phyloP scores from a whole-genome alignment of 352 stramenopile species.

The Pythium scleroteichum region DNA sequence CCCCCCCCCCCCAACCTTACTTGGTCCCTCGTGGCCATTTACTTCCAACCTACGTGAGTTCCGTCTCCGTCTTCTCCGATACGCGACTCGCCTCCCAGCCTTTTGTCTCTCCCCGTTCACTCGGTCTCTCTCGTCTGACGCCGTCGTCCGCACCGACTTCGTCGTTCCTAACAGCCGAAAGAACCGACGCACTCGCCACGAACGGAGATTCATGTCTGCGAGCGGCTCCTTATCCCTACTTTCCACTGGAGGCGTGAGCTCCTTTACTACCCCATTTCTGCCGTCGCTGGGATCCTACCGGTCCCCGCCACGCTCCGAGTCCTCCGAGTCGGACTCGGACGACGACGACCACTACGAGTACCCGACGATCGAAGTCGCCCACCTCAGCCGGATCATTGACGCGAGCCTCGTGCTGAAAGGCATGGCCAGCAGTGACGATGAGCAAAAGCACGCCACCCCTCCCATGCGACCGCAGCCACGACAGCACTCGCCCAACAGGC shows the following conservation, averaged over 20 bases:
- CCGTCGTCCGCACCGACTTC: constrained; percentile 2
- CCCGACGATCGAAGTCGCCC: constrained; percentile 39
- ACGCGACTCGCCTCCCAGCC: constrained; percentile 9
- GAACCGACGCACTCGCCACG: constrained; percentile 10
- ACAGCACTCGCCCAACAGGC: constrained; percentile 12
- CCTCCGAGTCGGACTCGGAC: constrained; percentile 11
- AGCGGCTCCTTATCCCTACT: constrained; percentile 39
- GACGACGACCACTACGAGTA: constrained; percentile 21
- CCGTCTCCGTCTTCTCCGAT: constrained; percentile 27
- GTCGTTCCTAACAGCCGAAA: constrained; percentile 8
- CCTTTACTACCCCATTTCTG: constrained; percentile 35
- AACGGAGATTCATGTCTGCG: constrained; percentile 42
- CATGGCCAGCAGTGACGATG: constrained; percentile 40
- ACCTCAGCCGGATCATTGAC: constrained; percentile 43
- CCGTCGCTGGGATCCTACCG: constrained; percentile 31
- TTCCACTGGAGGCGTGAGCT: constrained; percentile 35
- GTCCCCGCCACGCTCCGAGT: constrained; percentile 29
- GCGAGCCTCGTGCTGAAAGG: constrained; percentile 42
- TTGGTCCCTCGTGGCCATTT: constrained; percentile 36
- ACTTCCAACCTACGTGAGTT: constrained; percentile 28
- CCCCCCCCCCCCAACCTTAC: constrained; percentile 23
- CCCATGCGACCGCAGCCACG: constrained; percentile 3
- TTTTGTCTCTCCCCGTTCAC: background rate
- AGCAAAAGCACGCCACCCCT: constrained; percentile 33
- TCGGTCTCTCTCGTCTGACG: constrained; percentile 16